A percentile compares a stretch with the other conserved stretches of the same genome.
Conservation (phyloP, 1,139 yeast genomes). For the Kodamaea suecica region DNA sequence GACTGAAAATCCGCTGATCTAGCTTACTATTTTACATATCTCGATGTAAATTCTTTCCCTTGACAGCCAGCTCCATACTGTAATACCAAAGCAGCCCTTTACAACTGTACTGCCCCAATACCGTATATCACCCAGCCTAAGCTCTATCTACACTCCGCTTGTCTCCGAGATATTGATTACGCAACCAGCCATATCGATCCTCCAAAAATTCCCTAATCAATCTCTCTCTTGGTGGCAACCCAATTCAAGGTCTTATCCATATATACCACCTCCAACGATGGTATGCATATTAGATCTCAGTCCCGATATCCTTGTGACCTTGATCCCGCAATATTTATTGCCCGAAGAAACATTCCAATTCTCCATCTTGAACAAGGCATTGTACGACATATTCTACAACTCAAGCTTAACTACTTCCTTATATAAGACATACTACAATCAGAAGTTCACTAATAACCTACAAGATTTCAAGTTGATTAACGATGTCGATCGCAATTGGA, state of each 20-base stretch:
- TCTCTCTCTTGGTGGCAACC: neutral
- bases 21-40: too few species aligned
- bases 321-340: constrained; percentile 35
- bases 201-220: too few species aligned
- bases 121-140: too few species aligned
- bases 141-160: too few species aligned
- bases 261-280: constrained; percentile 1
- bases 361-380: constrained; percentile 41
- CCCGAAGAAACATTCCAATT: constrained; percentile 47
- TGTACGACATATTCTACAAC: constrained; percentile 21
- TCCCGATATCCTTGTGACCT: constrained; percentile 44
- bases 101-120: too few species aligned
- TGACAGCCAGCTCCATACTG: too few species aligned
- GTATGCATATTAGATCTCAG: constrained; percentile 28
- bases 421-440: constrained; percentile 49
- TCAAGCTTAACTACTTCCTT: constrained; percentile 31
- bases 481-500: constrained; percentile 45
- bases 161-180: too few species aligned
- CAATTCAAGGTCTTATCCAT: neutral
- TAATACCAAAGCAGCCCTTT: too few species aligned
- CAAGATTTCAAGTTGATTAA: constrained; percentile 16
- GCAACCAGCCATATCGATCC: too few species aligned
- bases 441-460: constrained; percentile 46
- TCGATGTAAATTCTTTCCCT: too few species aligned
- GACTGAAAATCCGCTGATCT: too few species aligned